Conservation (phyloP, 352 stramenopile species). For the Phytophthora crassamura region DNA sequence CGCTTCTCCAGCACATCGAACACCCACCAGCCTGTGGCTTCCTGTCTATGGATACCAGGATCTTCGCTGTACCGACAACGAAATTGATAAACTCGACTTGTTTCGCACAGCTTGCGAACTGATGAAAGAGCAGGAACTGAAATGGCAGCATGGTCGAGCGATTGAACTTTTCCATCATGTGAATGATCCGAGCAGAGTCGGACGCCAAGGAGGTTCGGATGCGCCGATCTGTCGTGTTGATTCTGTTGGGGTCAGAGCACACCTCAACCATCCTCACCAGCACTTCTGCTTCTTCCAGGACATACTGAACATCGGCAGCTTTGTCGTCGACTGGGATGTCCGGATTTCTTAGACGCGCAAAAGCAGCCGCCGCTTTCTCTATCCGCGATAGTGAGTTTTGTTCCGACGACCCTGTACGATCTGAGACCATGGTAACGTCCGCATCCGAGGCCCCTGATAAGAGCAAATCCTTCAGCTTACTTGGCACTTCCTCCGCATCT, state of each 20-base stretch:
- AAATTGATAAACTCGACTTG: slow-evolving; percentile 7
- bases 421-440: too few relatives aligned
- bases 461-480: too few relatives aligned
- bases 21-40: slow-evolving; percentile 9
- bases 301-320: slow-evolving; percentile 1
- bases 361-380: background rate
- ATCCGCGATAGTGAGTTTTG: too few relatives aligned
- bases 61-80: slow-evolving; percentile 7
- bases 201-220: background rate
- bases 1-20: slow-evolving; percentile 27
- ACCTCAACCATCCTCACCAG: slow-evolving; percentile 4
- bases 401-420: too few relatives aligned
- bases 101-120: slow-evolving; percentile 10
- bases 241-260: slow-evolving; percentile 2
- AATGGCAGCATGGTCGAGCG: slow-evolving; percentile 12
- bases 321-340: background rate
- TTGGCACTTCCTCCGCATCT: too few relatives aligned
- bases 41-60: slow-evolving; percentile 12
- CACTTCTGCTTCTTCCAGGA: background rate
- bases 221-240: slow-evolving; percentile 5
- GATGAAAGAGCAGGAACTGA: slow-evolving; percentile 1
- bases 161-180: slow-evolving; percentile 32
- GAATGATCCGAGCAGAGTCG: slow-evolving; percentile 6
- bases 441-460: too few relatives aligned
- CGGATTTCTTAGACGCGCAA: slow-evolving; percentile 6